phyloP scores from a whole-genome alignment of 108 stramenopile genomes.

The Cyclotella sp. region DNA sequence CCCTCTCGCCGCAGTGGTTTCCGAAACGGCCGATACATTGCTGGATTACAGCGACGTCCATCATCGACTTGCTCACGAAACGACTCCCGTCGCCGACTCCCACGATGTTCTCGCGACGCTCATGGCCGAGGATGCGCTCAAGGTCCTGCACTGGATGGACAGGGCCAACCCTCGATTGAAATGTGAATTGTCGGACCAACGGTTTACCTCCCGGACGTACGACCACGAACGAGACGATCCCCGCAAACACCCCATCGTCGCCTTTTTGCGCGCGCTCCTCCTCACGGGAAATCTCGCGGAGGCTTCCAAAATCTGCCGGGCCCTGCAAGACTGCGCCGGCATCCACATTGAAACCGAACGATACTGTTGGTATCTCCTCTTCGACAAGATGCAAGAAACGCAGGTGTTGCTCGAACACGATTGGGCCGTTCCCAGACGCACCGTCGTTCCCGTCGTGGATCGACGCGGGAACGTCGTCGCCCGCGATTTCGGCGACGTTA shows the following conservation, averaged over 20 bases:
- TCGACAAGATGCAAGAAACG: slow-evolving; percentile 40
- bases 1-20: slow-evolving; percentile 31
- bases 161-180: slow-evolving; percentile 35
- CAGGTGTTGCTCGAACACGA: slow-evolving; percentile 44
- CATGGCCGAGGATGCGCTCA: slow-evolving; percentile 29
- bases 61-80: slow-evolving; percentile 30
- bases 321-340: slow-evolving; percentile 37
- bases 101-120: neutral
- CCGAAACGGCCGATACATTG: slow-evolving; percentile 35
- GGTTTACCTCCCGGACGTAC: slow-evolving; percentile 24
- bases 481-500: slow-evolving; percentile 1
- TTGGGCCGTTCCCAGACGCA: neutral
- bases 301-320: slow-evolving; percentile 25
- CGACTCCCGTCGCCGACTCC: neutral
- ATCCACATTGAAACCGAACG: slow-evolving; percentile 9
- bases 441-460: neutral
- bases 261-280: slow-evolving; percentile 32
- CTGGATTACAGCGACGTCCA: slow-evolving; percentile 43
- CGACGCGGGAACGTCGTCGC: neutral
- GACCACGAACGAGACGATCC: slow-evolving; percentile 2
- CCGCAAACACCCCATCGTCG: slow-evolving; percentile 35
- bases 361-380: slow-evolving; percentile 34
- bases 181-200: slow-evolving; percentile 16
- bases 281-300: slow-evolving; percentile 7
- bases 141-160: slow-evolving; percentile 31